Base-by-base conservation (phyloP, 495 filamentous ascomycete genomes). In the Amorphotheca resinae region DNA sequence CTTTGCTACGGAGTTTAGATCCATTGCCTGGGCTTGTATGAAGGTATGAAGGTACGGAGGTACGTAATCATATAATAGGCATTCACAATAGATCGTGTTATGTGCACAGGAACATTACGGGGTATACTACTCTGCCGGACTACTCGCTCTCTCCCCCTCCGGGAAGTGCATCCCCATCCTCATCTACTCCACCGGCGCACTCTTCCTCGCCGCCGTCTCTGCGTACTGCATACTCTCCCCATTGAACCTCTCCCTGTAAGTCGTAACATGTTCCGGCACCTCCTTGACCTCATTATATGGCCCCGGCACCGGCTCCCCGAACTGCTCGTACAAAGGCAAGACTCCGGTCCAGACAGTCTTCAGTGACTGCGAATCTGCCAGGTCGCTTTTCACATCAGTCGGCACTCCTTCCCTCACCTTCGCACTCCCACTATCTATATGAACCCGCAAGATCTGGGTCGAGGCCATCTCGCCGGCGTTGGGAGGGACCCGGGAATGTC, bases 281-380 rank as follows among this genome's bases (percentile, higher is more conserved):
- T 43, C 38, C 18, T 23, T 18, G 1, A 49, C 43, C 18, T 17
- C 22, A 36, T 49, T 49, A 49, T 49, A 48, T 17, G 46, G 50
- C 4, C 49, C 49, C 18, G 77, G 61, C 8, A 91, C 52, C 1
- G 87, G 85, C 41, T 78, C 69, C 0, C 81, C 86, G 41, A 87
- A 59, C 0, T 61, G 66, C 42, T 74, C 71, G 59, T 73, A 79
- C 30, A 85, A 64, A 4, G 86, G 87, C 12, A 93, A 65, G 5
- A 93, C 85, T 0, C 87, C 87, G 0, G 82, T 84, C 87, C 85
- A 93, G 2, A 84, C 76, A 22, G 65, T 64, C 11, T 60, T 63
- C 5, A 67, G 62, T n/a, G 91, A 46, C 9, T 71, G 73, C 15
- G 65, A 64, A 34, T 80, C 66, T 15, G 67, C 66, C 33, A 64